A percentile compares a stretch with the other conserved stretches of the same genome.
phyloP scores from a whole-genome alignment of 2,329 filamentous ascomycete genomes.

The Harringtonia aguacate region DNA sequence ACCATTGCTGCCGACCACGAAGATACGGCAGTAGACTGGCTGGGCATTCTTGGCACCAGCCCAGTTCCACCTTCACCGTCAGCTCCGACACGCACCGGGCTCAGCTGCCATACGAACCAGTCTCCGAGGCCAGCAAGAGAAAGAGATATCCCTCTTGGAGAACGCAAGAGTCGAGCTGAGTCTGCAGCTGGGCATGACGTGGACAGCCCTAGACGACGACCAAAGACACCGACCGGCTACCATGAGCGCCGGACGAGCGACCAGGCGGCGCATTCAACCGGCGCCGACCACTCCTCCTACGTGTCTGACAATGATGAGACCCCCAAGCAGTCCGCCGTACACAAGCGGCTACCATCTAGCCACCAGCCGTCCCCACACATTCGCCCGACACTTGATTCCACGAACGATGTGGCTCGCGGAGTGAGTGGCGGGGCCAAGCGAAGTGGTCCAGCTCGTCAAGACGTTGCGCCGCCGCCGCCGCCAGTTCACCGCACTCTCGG shows the following conservation, averaged over 20 bases:
- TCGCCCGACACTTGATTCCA: no score
- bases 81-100: neutral
- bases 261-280: slow-evolving; percentile 14
- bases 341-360: no score
- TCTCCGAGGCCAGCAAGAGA: slow-evolving; percentile 12
- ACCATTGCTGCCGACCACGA: slow-evolving; percentile 67
- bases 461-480: slow-evolving; percentile 32
- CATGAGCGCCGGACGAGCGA: slow-evolving; percentile 16
- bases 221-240: slow-evolving; percentile 17
- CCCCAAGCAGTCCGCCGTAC: neutral
- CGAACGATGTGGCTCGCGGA: no score
- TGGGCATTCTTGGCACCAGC: slow-evolving; percentile 60
- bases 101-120: neutral
- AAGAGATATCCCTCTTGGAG: slow-evolving; percentile 27
- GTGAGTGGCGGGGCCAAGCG: no score
- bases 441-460: neutral
- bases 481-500: slow-evolving; percentile 39
- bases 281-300: neutral
- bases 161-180: slow-evolving; percentile 18
- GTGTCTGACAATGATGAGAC: neutral
- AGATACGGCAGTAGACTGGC: slow-evolving; percentile 74
- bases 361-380: no score
- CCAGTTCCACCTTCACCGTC: slow-evolving; percentile 21
- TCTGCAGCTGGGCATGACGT: neutral
- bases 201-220: neutral